Base-by-base conservation (phyloP, 108 stramenopile genomes). In the Aurantiochytrium sp. region DNA sequence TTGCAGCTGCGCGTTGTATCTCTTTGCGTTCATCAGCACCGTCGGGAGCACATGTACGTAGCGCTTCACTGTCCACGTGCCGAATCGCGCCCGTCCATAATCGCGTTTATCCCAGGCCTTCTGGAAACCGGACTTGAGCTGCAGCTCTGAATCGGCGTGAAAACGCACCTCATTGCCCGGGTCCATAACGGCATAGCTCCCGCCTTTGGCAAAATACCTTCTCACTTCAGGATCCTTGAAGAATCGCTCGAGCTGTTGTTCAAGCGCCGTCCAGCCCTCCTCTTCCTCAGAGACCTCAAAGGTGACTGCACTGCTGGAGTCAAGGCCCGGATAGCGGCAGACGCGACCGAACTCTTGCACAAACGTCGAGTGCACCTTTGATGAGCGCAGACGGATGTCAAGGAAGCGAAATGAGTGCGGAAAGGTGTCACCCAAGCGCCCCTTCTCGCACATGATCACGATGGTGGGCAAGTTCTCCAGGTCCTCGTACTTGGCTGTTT, bases 291-390 rank as follows among this genome's bases (percentile, higher is more conserved):
- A 12, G 42, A 69, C 42, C 25, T 69, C 64, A 18, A 28, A 42
- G 42, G 8, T 23, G 8, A 14, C 8, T 2, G 25, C 64, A 8
- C 42, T 69, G 42, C 25, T 23, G 25, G 14, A 8, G 25, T 42
- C 35, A 0, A 69, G 42, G 42, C 35, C 64, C 1, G 88, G 88
- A 2, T 89, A 89, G 44, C 88, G 69, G 19, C 88, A 89, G 12
- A 89, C 71, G 43, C 88, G 72, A 23, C 88, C 88, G 21, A 89
- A 51, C 72, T 89, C 88, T 29, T 89, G 88, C 42, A 72, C 43
- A 51, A 89, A 72, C 21, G 35, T 72, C 18, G 60, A 16, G 29
- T 72, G 44, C 21, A 0, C 6, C 16, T 21, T 21, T 2, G 60
- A 29, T 5, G 44, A 44, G 45, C 88, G 88, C 12, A 72, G 72